These are phyloP conservation scores for Camptophora hylomeconis DNA, from an alignment of 2,329 filamentous ascomycete species.

Conservation along the genomic window DNA sequence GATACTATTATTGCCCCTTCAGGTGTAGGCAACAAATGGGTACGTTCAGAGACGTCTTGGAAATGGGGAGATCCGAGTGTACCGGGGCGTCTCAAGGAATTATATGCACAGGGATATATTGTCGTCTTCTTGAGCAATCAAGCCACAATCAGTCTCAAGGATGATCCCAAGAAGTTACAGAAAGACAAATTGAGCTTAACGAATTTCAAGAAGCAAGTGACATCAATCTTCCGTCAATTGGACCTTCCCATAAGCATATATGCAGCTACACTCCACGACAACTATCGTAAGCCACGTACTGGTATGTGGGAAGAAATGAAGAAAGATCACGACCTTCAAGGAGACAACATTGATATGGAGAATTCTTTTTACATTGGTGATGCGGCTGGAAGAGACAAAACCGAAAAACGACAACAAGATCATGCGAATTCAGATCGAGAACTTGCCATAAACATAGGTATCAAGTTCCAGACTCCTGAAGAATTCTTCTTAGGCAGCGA, in stretches of 20 bases:
- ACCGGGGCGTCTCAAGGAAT: conserved; percentile 49
- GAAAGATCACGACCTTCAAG: conserved; percentile 46
- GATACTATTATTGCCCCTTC: conserved; percentile 71
- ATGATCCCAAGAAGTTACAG: conserved; percentile 58
- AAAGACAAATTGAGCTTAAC: conserved; percentile 52
- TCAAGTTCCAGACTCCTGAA: conserved; percentile 75
- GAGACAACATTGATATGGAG: conserved; percentile 49
- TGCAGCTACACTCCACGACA: conserved; percentile 71
- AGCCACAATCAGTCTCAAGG: conserved; percentile 62
- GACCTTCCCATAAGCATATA: conserved; percentile 70
- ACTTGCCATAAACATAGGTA: conserved; percentile 71
- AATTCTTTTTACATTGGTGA: conserved; percentile 82
- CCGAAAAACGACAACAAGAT: conserved; percentile 36
- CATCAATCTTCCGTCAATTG: conserved; percentile 54
- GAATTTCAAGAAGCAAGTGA: conserved; percentile 74
- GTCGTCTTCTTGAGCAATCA: conserved; percentile 83
- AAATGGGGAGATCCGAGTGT: conserved; percentile 79
- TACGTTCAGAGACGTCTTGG: conserved; percentile 64
- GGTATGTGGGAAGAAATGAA: conserved; percentile 76
- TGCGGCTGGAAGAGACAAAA: conserved; percentile 46
- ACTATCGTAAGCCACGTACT: conserved; percentile 70
- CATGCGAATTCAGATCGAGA: conserved; percentile 56
- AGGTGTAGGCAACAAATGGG: conserved; percentile 64
- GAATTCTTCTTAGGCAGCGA: conserved; percentile 70
- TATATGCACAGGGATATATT: conserved; percentile 62